A percentile compares a stretch with the other conserved stretches of the same genome.
These are phyloP conservation scores for Pyrenophora tritici-repentis DNA, from an alignment of 2,329 filamentous ascomycete genomes.

Conservation along the genomic window DNA sequence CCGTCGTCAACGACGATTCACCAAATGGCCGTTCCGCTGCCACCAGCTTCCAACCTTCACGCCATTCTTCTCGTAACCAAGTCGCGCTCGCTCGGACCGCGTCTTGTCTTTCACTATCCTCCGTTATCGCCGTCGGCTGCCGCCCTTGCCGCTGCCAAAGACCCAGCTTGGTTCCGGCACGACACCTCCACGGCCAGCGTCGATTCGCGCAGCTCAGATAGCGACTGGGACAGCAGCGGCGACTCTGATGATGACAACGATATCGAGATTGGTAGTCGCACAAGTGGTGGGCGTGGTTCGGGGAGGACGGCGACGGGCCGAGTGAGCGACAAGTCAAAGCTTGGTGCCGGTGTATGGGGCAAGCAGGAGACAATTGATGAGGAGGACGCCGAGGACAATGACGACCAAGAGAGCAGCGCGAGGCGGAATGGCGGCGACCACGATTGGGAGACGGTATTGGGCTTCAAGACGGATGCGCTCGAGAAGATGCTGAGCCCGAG, in stretches of 20 bases:
- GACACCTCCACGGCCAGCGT: conserved; percentile 44
- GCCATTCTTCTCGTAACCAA: conserved; percentile 49
- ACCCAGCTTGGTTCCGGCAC: conserved; percentile 46
- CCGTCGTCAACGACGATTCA: conserved; percentile 1
- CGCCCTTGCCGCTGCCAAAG: conserved; percentile 40
- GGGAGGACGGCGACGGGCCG: conserved; percentile 35
- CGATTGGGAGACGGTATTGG: conserved; percentile 48
- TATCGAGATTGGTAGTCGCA: conserved; percentile 41
- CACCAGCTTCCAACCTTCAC: conserved; percentile 46
- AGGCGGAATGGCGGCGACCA: conserved; percentile 35
- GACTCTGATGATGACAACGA: conserved; percentile 45
- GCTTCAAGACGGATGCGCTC: conserved; percentile 47
- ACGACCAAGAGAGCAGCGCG: conserved; percentile 10
- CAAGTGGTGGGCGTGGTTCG: conserved; percentile 40
- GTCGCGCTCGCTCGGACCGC: conserved; percentile 46
- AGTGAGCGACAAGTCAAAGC: conserved; percentile 33
- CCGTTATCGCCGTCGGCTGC: conserved; percentile 45
- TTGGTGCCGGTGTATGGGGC: conserved; percentile 38
- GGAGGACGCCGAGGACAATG: conserved; percentile 37
- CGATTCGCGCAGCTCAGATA: conserved; percentile 40
- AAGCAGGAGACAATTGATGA: conserved; percentile 45
- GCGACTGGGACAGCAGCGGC: conserved; percentile 47
- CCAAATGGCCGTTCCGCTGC: conserved; percentile 38
- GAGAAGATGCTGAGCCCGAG: conserved; percentile 48
- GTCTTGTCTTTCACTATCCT: conserved; percentile 51